Conservation (phyloP, 1,139 yeast species). For the Blastobotrys capitulatus region DNA sequence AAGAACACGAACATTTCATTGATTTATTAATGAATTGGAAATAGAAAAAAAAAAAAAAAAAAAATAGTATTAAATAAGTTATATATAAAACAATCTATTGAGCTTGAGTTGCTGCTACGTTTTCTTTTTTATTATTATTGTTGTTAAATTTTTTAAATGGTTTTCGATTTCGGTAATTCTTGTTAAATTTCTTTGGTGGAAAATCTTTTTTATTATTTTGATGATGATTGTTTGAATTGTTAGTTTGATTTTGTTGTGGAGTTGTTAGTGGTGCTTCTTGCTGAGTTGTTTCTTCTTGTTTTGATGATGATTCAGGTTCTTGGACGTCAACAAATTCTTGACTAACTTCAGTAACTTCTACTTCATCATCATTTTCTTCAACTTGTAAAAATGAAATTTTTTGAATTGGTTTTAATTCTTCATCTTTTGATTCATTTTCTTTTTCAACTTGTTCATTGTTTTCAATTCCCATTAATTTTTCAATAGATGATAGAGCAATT, state of each 20-base stretch:
- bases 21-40: too few relatives aligned
- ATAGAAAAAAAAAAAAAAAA: not conserved
- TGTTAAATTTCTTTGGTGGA: not conserved
- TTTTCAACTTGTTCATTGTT: slow-evolving; percentile 8
- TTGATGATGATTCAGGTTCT: not conserved
- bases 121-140: slow-evolving; percentile 1
- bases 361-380: slow-evolving; percentile 18
- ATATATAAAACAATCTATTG: too few relatives aligned
- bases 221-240: not conserved
- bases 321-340: not conserved
- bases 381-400: slow-evolving; percentile 24
- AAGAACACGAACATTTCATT: slow-evolving; percentile 25
- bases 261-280: not conserved
- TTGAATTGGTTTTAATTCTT: slow-evolving; percentile 7
- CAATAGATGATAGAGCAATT: slow-evolving; percentile 22
- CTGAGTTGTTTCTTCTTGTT: not conserved
- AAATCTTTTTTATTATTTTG: too few relatives aligned
- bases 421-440: slow-evolving; percentile 2
- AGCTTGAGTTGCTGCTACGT: not conserved
- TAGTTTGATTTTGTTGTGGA: not conserved
- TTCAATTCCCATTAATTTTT: slow-evolving; percentile 19
- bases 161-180: not conserved
- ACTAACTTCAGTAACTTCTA: slow-evolving; percentile 1
- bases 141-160: not conserved
- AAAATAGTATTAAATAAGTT: not conserved